These are phyloP conservation scores for Aspergillus sp. DNA, from an alignment of 2,329 filamentous ascomycete genomes.

Conservation along the genomic window DNA sequence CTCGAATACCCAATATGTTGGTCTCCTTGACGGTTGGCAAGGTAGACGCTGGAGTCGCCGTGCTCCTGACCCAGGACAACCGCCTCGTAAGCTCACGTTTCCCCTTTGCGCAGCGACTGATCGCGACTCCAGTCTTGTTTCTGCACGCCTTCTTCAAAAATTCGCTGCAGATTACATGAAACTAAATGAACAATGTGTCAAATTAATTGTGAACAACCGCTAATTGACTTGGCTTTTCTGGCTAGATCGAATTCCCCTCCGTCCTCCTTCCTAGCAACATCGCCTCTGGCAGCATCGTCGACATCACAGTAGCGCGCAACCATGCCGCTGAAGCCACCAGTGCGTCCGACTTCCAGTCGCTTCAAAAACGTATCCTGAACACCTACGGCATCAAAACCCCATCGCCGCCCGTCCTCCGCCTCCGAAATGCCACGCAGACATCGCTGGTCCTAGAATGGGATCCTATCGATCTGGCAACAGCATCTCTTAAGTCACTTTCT, in stretches of 20 bases:
- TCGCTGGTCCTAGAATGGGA: constrained; percentile 98
- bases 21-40: constrained; percentile 98
- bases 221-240: not conserved
- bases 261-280: constrained; percentile 95
- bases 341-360: constrained; percentile 66
- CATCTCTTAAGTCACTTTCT: constrained; percentile 79
- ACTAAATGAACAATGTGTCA: not conserved
- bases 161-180: not conserved
- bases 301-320: constrained; percentile 92
- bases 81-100: constrained; percentile 62
- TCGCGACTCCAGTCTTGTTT: not conserved
- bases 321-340: constrained; percentile 66
- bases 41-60: constrained; percentile 96
- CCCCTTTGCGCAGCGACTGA: constrained; percentile 7
- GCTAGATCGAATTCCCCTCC: constrained; percentile 94
- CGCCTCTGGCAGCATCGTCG: constrained; percentile 91
- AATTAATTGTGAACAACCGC: not conserved
- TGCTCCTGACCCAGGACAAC: constrained; percentile 94
- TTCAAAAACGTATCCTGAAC: constrained; percentile 83
- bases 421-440: constrained; percentile 97
- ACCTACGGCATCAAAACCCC: constrained; percentile 80
- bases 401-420: constrained; percentile 69
- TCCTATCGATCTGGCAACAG: constrained; percentile 83
- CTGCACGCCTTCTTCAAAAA: not conserved
- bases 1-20: constrained; percentile 57